Base-by-base conservation (phyloP, 495 filamentous ascomycete genomes). In the Penicillium paradoxum region DNA sequence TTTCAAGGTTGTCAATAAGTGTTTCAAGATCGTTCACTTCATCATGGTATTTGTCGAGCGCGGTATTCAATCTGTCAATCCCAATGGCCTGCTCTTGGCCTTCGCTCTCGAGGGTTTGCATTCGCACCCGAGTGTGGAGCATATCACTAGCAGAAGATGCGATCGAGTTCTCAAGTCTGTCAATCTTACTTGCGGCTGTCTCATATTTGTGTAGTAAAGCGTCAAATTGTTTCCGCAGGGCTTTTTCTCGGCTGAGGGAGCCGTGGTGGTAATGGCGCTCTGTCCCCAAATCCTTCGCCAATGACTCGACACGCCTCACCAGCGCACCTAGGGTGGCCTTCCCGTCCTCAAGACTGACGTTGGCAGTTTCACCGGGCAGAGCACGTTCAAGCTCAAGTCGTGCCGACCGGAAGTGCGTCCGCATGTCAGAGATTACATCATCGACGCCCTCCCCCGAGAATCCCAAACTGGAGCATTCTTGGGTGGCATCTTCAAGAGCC, bases 341-440 rank as follows among this genome's bases (percentile, higher is more conserved):
- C 2, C 69, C 73, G 36, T 73, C 53, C n/a, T 61, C 47, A 14
- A 76, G 41, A 49, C 76, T 30, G 50, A 72, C 45, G 71, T 74
- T 30, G 54, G 81, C 15, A 60, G 73, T 67, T 58, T 89, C 86
- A 4, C 85, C 86, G 0, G 86, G 87, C 0, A 83, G 73, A 2
- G 84, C 68, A 57, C 82, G 80, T 55, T 89, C 87, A 6, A 89
- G 73, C 22, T 84, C 78, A 1, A 89, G 71, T 4, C 85, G 79
- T 3, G 86, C 84, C n/a, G 76, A 57, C n/a, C 85, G 80, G 65
- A 89, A 83, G 19, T 73, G 66, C 14, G 60, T 32, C 15, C 70
- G 70, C 18, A 89, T 76, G 1, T 78, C 71, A 0, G 66, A 41
- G 6, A 89, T 57, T 21, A 79, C 73, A n/a, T 80, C 79, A 15